Evolutionary conservation across 2,329 filamentous ascomycete genomes (phyloP).

Genomic region (Calycina marina): DNA sequence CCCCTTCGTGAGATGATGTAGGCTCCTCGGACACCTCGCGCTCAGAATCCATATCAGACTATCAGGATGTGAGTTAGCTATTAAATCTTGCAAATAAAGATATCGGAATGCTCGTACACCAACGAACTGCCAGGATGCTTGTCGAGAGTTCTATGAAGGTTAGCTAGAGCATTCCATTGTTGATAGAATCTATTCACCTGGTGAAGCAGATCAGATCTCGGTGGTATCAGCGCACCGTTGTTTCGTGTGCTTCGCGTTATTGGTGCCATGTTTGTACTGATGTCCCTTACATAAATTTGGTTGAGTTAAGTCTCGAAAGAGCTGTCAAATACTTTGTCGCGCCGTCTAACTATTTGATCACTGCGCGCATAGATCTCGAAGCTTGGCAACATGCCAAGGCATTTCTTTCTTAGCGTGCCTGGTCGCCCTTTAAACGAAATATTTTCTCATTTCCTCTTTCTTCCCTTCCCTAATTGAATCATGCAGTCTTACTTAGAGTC

Average conservation of each 20-base stretch:
- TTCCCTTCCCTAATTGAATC: conserved; percentile 53
- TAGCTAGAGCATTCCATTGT: conserved; percentile 5
- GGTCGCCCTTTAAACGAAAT: conserved; percentile 1
- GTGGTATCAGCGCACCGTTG: conserved; percentile 11
- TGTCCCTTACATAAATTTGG: not conserved
- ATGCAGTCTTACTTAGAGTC: conserved; percentile 97
- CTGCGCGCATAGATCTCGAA: not conserved
- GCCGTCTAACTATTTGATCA: not conserved
- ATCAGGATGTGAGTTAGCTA: not conserved
- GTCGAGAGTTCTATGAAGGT: conserved; percentile 16
- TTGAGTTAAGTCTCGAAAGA: not conserved
- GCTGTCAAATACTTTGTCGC: not conserved
- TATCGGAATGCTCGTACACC: conserved; percentile 11
- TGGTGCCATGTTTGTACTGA: conserved; percentile 17
- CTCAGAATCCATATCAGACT: conserved; percentile 17
- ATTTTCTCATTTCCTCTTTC: conserved; percentile 8
- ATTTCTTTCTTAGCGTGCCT: conserved; percentile 3
- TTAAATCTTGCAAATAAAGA: not conserved
- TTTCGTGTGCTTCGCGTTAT: conserved; percentile 17
- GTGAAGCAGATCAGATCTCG: not conserved
- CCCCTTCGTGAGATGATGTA: conserved; percentile 21
- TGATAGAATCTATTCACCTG: not conserved
- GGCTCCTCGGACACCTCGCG: conserved; percentile 20
- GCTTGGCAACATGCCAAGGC: not conserved
- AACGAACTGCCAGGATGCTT: conserved; percentile 21